These are phyloP conservation scores for Salvia miltiorrhiza DNA, from an alignment of 257 asterid genomes.

Conservation along the genomic window DNA sequence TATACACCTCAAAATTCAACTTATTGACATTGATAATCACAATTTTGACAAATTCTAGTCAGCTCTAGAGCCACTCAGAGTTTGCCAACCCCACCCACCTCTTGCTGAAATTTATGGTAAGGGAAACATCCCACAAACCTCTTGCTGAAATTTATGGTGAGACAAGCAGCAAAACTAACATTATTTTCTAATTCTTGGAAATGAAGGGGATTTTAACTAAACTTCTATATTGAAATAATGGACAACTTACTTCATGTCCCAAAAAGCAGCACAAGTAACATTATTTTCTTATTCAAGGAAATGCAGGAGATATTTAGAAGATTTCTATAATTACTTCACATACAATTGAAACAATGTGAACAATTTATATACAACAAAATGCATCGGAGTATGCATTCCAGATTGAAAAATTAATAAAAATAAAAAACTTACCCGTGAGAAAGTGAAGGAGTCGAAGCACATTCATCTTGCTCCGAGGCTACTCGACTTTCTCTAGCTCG, in stretches of 20 bases:
- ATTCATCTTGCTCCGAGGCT: background rate
- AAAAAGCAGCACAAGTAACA: background rate
- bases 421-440: slow-evolving; percentile 13
- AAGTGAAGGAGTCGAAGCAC: slow-evolving; percentile 5
- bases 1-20: background rate
- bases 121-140: background rate
- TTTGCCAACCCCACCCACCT: background rate
- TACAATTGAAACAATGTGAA: slow-evolving; percentile 8
- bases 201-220: background rate
- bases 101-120: background rate
- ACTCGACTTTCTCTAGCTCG: slow-evolving; percentile 13
- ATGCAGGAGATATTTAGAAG: background rate
- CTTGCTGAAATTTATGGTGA: background rate
- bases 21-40: background rate
- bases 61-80: background rate
- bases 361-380: slow-evolving; percentile 21
- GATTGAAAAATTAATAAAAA: slow-evolving; percentile 4
- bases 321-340: background rate
- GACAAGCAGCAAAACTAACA: background rate
- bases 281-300: slow-evolving; percentile 5
- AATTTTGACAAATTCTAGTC: background rate
- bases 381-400: background rate
- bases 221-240: background rate
- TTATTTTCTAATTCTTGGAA: background rate
- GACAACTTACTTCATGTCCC: background rate